Evolutionary conservation across 352 stramenopile species (phyloP).

Genomic region (Globisporangium echinulatum): DNA sequence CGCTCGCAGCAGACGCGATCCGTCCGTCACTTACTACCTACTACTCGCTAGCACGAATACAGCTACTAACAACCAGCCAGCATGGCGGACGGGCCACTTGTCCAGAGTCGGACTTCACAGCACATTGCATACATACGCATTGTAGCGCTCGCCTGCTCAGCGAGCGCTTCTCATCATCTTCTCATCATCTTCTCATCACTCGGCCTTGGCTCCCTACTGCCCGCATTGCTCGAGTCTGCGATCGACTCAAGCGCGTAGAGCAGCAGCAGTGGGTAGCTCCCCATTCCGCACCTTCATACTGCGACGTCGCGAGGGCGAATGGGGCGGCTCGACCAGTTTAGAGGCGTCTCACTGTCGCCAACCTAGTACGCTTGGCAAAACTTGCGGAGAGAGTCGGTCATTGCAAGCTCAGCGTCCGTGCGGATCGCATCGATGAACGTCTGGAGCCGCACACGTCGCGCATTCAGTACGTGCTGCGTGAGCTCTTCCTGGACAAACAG

Average conservation of each 20-base stretch:
- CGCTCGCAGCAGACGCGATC: not conserved
- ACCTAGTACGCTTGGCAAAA: slow-evolving; percentile 76
- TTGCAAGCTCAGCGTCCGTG: slow-evolving; percentile 36
- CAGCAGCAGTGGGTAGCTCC: too few relatives aligned
- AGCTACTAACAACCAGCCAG: not conserved
- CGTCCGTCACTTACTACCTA: not conserved
- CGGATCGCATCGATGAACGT: slow-evolving; percentile 54
- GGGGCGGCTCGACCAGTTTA: not conserved
- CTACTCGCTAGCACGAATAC: not conserved
- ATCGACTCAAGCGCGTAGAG: too few relatives aligned
- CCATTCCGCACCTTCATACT: not conserved
- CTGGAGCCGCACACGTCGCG: slow-evolving; percentile 48
- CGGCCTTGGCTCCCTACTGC: not conserved
- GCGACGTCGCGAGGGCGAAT: not conserved
- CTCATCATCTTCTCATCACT: slow-evolving; percentile 3
- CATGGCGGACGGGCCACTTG: too few relatives aligned
- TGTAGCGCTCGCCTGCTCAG: not conserved
- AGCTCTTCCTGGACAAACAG: slow-evolving; percentile 68
- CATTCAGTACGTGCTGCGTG: slow-evolving; percentile 59
- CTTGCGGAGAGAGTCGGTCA: slow-evolving; percentile 46
- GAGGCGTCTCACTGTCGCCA: not conserved
- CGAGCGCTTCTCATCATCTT: not conserved
- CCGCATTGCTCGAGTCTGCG: too few relatives aligned
- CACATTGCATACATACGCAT: not conserved
- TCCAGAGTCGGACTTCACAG: not conserved